Percentiles rank a stretch among this genome's conserved stretches.
phyloP scores from a whole-genome alignment of 2,329 filamentous ascomycete species.

The Mycocentrospora acerina region DNA sequence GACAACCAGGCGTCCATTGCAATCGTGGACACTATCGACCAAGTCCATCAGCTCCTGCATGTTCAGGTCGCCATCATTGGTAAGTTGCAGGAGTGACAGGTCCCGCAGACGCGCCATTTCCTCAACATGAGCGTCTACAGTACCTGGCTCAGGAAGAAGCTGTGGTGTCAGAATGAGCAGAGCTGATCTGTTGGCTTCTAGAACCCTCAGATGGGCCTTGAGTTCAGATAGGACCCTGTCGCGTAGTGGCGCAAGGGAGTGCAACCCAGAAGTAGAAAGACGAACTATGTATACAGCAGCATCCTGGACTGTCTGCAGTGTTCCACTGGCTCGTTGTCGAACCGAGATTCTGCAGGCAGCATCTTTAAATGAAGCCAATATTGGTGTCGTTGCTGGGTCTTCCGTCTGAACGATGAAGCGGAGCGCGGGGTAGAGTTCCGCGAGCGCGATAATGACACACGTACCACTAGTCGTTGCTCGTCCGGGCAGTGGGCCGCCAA shows the following conservation, averaged over 20 bases:
- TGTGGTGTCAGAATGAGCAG: conserved; percentile 29
- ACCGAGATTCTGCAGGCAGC: neutral
- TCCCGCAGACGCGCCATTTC: conserved; percentile 23
- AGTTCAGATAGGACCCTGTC: conserved; percentile 27
- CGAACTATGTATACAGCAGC: conserved; percentile 39
- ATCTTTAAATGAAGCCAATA: neutral
- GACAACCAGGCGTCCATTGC: neutral
- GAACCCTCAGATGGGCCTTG: conserved; percentile 30
- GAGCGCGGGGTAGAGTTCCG: neutral
- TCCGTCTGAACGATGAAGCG: conserved; percentile 1
- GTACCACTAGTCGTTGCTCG: too few species aligned
- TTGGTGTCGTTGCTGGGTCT: neutral
- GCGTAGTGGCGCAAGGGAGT: conserved; percentile 6
- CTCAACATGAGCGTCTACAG: conserved; percentile 2
- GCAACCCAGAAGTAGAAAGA: conserved; percentile 19
- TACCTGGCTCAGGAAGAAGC: conserved; percentile 14
- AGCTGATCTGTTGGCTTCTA: conserved; percentile 24
- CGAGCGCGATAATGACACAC: neutral
- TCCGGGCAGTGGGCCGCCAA: too few species aligned
- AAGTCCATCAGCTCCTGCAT: conserved; percentile 29
- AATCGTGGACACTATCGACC: conserved; percentile 25
- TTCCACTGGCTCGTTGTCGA: conserved; percentile 11
- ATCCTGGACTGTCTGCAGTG: conserved; percentile 27
- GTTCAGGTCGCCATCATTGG: conserved; percentile 26
- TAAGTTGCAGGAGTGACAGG: conserved; percentile 31